Conservation (phyloP, 345 rosid genomes). For the Hypericum perforatum region DNA sequence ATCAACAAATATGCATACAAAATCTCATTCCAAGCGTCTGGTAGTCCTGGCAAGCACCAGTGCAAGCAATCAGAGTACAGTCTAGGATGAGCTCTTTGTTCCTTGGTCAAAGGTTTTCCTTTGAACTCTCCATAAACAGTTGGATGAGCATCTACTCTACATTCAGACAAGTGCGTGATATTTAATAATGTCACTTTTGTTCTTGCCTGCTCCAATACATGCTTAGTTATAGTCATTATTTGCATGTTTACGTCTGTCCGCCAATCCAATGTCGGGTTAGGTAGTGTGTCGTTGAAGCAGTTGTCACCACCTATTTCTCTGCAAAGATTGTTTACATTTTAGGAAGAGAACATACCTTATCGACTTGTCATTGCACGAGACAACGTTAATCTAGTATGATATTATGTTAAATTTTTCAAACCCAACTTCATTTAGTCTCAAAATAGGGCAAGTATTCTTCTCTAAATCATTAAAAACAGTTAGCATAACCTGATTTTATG, state of each 20-base stretch:
- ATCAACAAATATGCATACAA: conserved; percentile 19
- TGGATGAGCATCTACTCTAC: conserved; percentile 42
- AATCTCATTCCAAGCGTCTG: conserved; percentile 49
- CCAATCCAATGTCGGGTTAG: conserved; percentile 12
- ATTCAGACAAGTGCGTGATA: conserved; percentile 31
- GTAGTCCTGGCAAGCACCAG: conserved; percentile 57
- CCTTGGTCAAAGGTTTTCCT: conserved; percentile 6
- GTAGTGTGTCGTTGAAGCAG: conserved; percentile 66
- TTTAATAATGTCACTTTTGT: conserved; percentile 27
- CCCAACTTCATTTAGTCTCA: too few species aligned
- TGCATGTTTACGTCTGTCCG: too few species aligned
- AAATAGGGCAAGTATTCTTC: too few species aligned
- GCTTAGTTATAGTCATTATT: not conserved
- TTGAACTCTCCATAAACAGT: conserved; percentile 27
- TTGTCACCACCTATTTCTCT: conserved; percentile 69
- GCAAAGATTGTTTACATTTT: too few species aligned
- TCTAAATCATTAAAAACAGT: too few species aligned
- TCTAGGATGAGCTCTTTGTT: conserved; percentile 12
- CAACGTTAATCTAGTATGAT: too few species aligned
- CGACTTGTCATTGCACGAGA: too few species aligned
- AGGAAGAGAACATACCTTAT: too few species aligned
- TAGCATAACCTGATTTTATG: too few species aligned
- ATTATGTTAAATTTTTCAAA: too few species aligned
- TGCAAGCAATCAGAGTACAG: conserved; percentile 43
- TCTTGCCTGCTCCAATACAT: conserved; percentile 21